Conservation (phyloP, 2,329 filamentous ascomycete species). For the Nigrospora osmanthi region DNA sequence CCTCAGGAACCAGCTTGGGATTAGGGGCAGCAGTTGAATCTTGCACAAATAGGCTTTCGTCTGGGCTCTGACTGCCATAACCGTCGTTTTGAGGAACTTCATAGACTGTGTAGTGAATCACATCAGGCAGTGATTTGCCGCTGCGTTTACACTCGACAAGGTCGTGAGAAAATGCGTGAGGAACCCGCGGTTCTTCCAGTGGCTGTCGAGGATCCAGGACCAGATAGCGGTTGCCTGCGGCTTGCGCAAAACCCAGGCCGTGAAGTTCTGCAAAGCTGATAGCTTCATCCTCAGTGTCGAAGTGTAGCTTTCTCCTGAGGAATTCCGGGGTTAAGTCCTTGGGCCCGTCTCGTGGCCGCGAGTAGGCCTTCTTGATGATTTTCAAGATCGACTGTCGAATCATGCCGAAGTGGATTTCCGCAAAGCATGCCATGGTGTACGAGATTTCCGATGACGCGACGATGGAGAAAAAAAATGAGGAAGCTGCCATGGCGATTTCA, state of each 20-base stretch:
- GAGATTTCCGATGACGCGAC: slow-evolving; percentile 49
- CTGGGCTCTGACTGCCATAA: neutral
- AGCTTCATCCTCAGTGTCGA: slow-evolving; percentile 61
- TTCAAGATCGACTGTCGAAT: slow-evolving; percentile 51
- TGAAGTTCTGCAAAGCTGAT: slow-evolving; percentile 56
- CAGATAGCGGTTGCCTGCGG: slow-evolving; percentile 30
- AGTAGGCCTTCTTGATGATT: slow-evolving; percentile 45
- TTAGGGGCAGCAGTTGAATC: neutral
- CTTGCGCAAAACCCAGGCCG: slow-evolving; percentile 40
- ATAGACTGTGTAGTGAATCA: slow-evolving; percentile 49
- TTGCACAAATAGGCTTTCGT: slow-evolving; percentile 19
- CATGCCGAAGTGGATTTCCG: slow-evolving; percentile 58
- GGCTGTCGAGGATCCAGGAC: slow-evolving; percentile 34
- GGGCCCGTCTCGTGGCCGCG: slow-evolving; percentile 46
- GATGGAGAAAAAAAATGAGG: slow-evolving; percentile 51
- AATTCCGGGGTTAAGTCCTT: slow-evolving; percentile 51
- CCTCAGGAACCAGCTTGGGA: neutral
- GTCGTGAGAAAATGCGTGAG: slow-evolving; percentile 45
- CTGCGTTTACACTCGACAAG: slow-evolving; percentile 56
- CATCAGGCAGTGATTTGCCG: slow-evolving; percentile 38
- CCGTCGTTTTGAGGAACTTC: slow-evolving; percentile 12
- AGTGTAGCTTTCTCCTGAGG: slow-evolving; percentile 52
- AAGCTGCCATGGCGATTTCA: slow-evolving; percentile 40
- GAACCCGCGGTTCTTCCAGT: slow-evolving; percentile 40
- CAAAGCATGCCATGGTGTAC: slow-evolving; percentile 63